Conservation (phyloP, 2,329 filamentous ascomycete genomes). For the Mollisiaceae sp. region DNA sequence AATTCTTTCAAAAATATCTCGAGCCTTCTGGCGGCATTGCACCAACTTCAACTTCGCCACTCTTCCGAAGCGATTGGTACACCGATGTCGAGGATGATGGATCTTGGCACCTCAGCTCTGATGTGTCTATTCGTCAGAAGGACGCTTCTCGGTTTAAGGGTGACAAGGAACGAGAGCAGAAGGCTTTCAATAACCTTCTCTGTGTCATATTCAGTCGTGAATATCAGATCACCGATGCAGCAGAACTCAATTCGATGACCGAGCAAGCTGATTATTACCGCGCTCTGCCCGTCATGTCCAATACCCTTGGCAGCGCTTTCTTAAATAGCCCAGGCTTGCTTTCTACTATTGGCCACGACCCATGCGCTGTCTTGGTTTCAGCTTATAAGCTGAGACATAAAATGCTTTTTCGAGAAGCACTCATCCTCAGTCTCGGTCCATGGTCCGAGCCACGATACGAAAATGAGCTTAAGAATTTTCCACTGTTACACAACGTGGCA, state of each 20-base stretch:
- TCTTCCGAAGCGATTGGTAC: slow-evolving; percentile 18
- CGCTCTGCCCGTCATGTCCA: slow-evolving; percentile 6
- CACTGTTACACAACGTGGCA: too few species aligned
- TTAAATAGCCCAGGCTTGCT: slow-evolving; percentile 4
- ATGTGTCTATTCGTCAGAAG: neutral
- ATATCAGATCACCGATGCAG: slow-evolving; percentile 10
- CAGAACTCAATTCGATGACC: slow-evolving; percentile 8
- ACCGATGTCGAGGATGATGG: slow-evolving; percentile 13
- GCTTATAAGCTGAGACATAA: slow-evolving; percentile 11
- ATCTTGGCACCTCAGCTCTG: slow-evolving; percentile 11
- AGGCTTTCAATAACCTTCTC: slow-evolving; percentile 20
- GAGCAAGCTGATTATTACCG: slow-evolving; percentile 18
- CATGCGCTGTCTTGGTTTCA: neutral
- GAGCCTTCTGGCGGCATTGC: slow-evolving; percentile 13
- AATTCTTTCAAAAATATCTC: slow-evolving; percentile 17
- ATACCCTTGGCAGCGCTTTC: neutral
- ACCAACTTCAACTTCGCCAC: neutral
- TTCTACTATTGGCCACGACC: neutral
- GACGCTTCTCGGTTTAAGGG: neutral
- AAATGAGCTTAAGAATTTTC: neutral
- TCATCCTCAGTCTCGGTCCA: slow-evolving; percentile 13
- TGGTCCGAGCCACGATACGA: slow-evolving; percentile 7
- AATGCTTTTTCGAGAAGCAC: slow-evolving; percentile 12
- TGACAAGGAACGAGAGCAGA: neutral
- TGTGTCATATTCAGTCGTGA: slow-evolving; percentile 22